Conservation (phyloP, 169 alveolate genomes). For the Besnoitia besnoiti region DNA sequence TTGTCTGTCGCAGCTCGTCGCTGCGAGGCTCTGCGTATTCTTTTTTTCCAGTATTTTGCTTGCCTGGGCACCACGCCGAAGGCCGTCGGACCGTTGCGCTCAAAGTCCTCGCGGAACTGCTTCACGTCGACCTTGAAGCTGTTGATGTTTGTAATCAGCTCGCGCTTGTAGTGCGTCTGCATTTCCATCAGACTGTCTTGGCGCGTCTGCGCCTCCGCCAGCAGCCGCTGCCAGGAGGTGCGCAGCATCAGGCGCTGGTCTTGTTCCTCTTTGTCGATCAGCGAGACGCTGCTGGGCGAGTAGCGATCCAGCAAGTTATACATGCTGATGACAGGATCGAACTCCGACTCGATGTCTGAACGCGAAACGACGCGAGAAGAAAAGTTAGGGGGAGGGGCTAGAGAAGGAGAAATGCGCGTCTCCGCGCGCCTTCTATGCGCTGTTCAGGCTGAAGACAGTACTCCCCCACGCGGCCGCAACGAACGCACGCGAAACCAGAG, state of each 20-base stretch:
- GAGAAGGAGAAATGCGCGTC: not conserved
- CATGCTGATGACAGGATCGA: conserved; percentile 92
- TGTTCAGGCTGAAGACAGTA: too few species aligned
- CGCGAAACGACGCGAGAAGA: conserved; percentile 50
- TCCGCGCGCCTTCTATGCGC: too few species aligned
- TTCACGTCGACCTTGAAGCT: conserved; percentile 85
- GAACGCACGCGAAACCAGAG: too few species aligned
- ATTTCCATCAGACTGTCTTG: conserved; percentile 85
- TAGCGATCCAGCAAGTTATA: conserved; percentile 89
- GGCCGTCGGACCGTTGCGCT: conserved; percentile 93
- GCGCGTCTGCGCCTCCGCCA: conserved; percentile 84
- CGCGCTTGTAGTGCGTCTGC: conserved; percentile 85
- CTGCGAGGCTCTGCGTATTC: conserved; percentile 50
- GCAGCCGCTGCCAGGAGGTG: conserved; percentile 88
- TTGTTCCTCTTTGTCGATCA: conserved; percentile 91
- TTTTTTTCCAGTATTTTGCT: conserved; percentile 42
- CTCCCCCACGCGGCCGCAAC: too few species aligned
- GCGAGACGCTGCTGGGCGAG: conserved; percentile 77
- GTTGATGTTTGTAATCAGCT: conserved; percentile 87
- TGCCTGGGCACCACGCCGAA: conserved; percentile 85
- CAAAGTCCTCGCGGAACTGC: conserved; percentile 91
- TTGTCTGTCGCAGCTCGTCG: too few species aligned
- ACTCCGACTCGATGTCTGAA: conserved; percentile 90
- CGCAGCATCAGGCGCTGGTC: conserved; percentile 89
- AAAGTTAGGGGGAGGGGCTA: not conserved